Evolutionary conservation across 2,329 filamentous ascomycete genomes (phyloP).

Genomic region (Pseudogymnoascus sp.): DNA sequence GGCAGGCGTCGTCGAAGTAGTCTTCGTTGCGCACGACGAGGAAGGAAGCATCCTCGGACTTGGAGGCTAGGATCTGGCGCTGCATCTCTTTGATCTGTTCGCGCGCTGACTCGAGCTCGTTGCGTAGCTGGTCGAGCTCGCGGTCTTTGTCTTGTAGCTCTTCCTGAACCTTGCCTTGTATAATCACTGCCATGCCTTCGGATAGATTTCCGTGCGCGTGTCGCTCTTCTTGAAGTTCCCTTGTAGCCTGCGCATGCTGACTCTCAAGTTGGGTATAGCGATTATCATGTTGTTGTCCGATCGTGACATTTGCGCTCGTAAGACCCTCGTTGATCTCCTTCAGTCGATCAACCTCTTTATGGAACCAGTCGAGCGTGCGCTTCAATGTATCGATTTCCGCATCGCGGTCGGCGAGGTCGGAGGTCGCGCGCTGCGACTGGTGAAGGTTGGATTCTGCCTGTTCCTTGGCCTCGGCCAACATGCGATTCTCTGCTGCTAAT

Average conservation of each 20-base stretch:
- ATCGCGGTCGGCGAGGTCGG: conserved; percentile 71
- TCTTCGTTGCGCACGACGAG: conserved; percentile 79
- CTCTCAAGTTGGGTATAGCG: conserved; percentile 56
- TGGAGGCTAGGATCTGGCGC: conserved; percentile 47
- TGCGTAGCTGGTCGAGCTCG: conserved; percentile 69
- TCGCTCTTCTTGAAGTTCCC: conserved; percentile 61
- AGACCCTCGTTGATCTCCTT: conserved; percentile 77
- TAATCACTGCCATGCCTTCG: conserved; percentile 51
- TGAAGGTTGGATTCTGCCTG: conserved; percentile 58
- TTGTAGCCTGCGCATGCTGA: conserved; percentile 55
- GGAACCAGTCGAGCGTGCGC: conserved; percentile 68
- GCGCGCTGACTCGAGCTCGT: conserved; percentile 65
- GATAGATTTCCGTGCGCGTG: conserved; percentile 54
- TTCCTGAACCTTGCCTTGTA: conserved; percentile 51
- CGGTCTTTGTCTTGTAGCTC: conserved; percentile 73
- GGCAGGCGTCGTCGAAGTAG: conserved; percentile 89
- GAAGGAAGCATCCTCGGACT: conserved; percentile 60
- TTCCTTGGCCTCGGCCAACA: conserved; percentile 63
- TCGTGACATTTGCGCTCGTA: conserved; percentile 64
- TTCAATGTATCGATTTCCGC: conserved; percentile 77
- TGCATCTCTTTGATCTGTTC: conserved; percentile 50
- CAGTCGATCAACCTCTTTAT: conserved; percentile 71
- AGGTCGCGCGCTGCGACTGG: conserved; percentile 53
- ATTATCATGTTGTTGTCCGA: conserved; percentile 66
- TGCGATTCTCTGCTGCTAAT: conserved; percentile 73